phyloP scores from a whole-genome alignment of 805 yeast species.

The Metschnikowia shivogae region DNA sequence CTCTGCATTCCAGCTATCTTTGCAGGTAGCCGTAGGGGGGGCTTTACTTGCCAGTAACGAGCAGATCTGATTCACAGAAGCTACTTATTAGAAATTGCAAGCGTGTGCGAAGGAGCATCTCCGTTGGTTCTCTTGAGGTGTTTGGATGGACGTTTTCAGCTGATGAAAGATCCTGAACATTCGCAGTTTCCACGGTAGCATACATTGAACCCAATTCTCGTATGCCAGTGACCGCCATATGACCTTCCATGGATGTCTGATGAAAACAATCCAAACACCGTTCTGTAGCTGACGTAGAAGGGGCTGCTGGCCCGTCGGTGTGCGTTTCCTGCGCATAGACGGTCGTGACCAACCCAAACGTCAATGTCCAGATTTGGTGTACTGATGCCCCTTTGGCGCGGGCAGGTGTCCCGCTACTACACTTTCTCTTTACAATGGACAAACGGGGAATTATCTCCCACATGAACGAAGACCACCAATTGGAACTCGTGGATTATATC shows the following conservation, averaged over 20 bases:
- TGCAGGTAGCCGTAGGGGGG: constrained; percentile 39
- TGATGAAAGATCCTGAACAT: constrained; percentile 81
- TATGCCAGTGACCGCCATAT: constrained; percentile 80
- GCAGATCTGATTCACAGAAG: constrained; percentile 53
- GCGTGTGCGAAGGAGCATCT: constrained; percentile 25
- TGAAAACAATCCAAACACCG: constrained; percentile 18
- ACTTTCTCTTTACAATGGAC: background rate
- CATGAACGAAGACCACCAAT: constrained; percentile 75
- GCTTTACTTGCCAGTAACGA: constrained; percentile 87
- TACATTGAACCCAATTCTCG: constrained; percentile 81
- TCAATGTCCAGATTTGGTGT: too few relatives aligned
- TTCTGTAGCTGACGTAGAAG: too few relatives aligned
- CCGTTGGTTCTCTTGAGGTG: background rate
- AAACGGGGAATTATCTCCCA: constrained; percentile 55
- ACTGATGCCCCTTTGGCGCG: too few relatives aligned
- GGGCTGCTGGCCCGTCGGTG: too few relatives aligned
- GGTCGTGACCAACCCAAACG: too few relatives aligned
- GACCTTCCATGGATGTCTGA: constrained; percentile 96
- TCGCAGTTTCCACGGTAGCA: constrained; percentile 97
- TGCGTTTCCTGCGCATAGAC: too few relatives aligned
- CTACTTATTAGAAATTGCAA: constrained; percentile 20
- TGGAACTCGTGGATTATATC: constrained; percentile 70
- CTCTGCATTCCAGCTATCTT: constrained; percentile 33
- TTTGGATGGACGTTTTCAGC: constrained; percentile 26
- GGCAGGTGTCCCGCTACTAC: too few relatives aligned